Evolutionary conservation across 352 stramenopile species (phyloP), one percentile per base, ranked within the genome.

Genomic region (Thalassiosira ordinaria): DNA sequence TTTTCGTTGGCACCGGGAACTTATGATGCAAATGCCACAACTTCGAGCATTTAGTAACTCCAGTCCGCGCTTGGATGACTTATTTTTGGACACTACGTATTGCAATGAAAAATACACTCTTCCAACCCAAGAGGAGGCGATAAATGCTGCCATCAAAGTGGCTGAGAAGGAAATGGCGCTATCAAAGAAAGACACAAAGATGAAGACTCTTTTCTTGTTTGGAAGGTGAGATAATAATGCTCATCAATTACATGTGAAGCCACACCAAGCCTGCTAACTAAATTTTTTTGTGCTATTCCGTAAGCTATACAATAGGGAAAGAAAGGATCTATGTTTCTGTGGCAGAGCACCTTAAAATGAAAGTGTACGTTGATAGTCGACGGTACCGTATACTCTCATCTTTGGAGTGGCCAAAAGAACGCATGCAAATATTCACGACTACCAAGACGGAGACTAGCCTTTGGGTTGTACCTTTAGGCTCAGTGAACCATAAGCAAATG

Each of bases 31-130:
- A 57, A 73, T 72, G 35, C 75, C 76, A 41, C 81, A 85, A 44
- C 51, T 87, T 8, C 59, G 27, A 13, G 67, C 77, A 18, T 81
- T 87, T 24, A 74, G 51, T n/a, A 76, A 84, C 57, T 56, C 64
- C 41, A 86, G 35, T 65, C 33, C 65, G 20, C 69, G 77, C 8
- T 85, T 94, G 13, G 86, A 94, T 72, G 88, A 92, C 33, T 83
- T 99, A 27, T 99, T 98, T 80, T 80, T 99, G 4, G 97, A 99
- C 78, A 99, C 97, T 18, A 99, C 97, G 16, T 99, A 99, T 75
- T 98, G 96, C 52, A 88, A 98, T 82, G 83, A 93, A 16, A 98
- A 97, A 81, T 98, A 98, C 85, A 91, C 80, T 4, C 97, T 98
- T 71, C 96, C 96, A 27, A 95, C 94, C 0, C 97, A 98, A 80